phyloP scores from a whole-genome alignment of 768 basidiomycete genomes.

The Tylopilus subfusipes region DNA sequence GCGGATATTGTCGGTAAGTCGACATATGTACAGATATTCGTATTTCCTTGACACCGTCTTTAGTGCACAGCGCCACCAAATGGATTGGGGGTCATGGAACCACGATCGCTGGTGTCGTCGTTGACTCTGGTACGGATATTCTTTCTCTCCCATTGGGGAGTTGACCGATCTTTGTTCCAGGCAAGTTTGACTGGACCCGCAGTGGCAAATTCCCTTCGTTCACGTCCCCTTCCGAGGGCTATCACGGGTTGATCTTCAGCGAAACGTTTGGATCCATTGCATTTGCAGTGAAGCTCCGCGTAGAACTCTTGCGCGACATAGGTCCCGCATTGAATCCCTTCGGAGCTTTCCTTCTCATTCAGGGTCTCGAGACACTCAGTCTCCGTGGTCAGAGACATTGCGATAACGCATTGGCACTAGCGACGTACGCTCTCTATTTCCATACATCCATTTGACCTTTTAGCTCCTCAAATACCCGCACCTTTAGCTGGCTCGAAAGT shows the following conservation, averaged over 20 bases:
- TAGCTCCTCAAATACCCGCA: background rate
- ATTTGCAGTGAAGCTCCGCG: constrained; percentile 49
- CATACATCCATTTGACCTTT: no score
- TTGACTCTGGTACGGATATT: constrained; percentile 49
- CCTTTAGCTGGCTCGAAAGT: constrained; percentile 49
- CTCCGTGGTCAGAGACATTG: constrained; percentile 56
- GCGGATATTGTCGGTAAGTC: constrained; percentile 50
- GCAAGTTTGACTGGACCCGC: constrained; percentile 54
- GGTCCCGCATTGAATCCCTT: constrained; percentile 55
- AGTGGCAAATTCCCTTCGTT: constrained; percentile 56
- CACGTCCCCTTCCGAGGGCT: constrained; percentile 53
- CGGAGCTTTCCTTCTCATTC: constrained; percentile 53
- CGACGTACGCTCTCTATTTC: constrained; percentile 29
- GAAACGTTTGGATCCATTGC: constrained; percentile 51
- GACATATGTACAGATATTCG: background rate
- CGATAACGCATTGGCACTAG: constrained; percentile 53
- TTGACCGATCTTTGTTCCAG: constrained; percentile 24
- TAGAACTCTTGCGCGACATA: constrained; percentile 51
- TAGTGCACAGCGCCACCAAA: constrained; percentile 59
- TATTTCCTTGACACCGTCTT: background rate
- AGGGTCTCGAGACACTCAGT: constrained; percentile 62
- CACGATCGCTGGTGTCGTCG: constrained; percentile 58
- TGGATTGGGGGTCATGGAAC: constrained; percentile 72
- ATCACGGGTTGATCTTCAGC: constrained; percentile 50
- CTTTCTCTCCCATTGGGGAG: background rate